Evolutionary conservation across 2,329 filamentous ascomycete species (phyloP).

Genomic region (Xylaria sp.): DNA sequence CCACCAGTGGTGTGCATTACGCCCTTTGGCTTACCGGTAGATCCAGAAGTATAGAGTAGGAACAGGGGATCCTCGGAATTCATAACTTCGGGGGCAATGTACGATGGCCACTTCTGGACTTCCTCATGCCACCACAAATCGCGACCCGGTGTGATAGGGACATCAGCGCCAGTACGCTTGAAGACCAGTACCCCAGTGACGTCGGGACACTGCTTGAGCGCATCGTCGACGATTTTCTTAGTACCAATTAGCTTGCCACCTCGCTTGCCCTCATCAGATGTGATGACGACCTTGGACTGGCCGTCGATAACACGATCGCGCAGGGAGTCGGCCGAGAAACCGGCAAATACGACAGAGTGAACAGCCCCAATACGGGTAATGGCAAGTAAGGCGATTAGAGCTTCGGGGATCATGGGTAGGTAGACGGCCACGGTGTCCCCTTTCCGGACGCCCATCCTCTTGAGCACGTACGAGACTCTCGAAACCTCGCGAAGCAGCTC

Average conservation of each 20-base stretch:
- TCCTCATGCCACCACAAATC: conserved; percentile 99
- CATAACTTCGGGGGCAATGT: conserved; percentile 89
- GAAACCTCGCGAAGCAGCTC: conserved; percentile 95
- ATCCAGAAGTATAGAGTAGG: conserved; percentile 97
- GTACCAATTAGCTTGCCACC: conserved; percentile 97
- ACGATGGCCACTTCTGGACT: conserved; percentile 93
- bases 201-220: conserved; percentile 92
- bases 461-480: conserved; percentile 85
- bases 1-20: conserved; percentile 97
- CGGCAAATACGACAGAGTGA: conserved; percentile 97
- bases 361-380: conserved; percentile 92
- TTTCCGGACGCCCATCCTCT: conserved; percentile 95
- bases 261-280: conserved; percentile 96
- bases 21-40: conserved; percentile 98
- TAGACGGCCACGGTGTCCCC: conserved; percentile 98
- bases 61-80: conserved; percentile 96
- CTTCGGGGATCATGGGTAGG: conserved; percentile 98
- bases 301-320: conserved; percentile 94
- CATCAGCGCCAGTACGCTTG: conserved; percentile 92
- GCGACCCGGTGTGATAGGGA: conserved; percentile 88
- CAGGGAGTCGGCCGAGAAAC: conserved; percentile 95
- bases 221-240: conserved; percentile 99
- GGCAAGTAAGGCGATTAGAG: conserved; percentile 88
- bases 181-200: conserved; percentile 88
- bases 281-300: conserved; percentile 92